These are phyloP conservation scores for Phialophora chinensis DNA, from an alignment of 2,329 filamentous ascomycete species.

Conservation along the genomic window DNA sequence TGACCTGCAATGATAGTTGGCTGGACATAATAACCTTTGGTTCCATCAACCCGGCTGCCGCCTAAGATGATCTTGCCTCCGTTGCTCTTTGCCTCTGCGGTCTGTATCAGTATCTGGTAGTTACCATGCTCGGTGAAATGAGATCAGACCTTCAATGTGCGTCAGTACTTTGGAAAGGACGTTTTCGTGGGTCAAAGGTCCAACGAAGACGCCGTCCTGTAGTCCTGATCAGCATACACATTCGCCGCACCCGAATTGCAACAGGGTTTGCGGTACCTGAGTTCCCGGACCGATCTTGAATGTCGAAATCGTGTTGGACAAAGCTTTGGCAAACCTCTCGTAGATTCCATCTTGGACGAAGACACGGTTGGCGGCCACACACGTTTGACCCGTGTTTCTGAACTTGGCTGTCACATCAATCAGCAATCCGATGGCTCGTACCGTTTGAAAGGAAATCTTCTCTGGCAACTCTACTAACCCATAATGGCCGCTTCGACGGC, in stretches of 20 bases:
- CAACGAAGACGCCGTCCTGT: conserved; percentile 11
- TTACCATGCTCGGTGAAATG: no score
- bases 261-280: no score
- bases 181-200: conserved; percentile 15
- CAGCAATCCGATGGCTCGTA: no score
- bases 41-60: no score
- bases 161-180: conserved; percentile 49
- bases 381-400: conserved; percentile 34
- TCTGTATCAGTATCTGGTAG: no score
- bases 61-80: no score
- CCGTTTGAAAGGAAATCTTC: no score
- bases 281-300: conserved; percentile 69
- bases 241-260: neutral
- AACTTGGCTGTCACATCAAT: conserved; percentile 18
- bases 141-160: no score
- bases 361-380: conserved; percentile 72
- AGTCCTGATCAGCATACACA: neutral
- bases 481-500: conserved; percentile 32
- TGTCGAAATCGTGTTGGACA: conserved; percentile 72
- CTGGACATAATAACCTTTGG: no score
- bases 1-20: no score
- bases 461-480: neutral
- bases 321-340: conserved; percentile 70
- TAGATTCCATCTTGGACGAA: conserved; percentile 80
- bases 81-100: no score